Percentiles rank a stretch among this genome's conserved stretches.
Conservation (phyloP, 2,329 filamentous ascomycete genomes). For the Diaporthe sp. region DNA sequence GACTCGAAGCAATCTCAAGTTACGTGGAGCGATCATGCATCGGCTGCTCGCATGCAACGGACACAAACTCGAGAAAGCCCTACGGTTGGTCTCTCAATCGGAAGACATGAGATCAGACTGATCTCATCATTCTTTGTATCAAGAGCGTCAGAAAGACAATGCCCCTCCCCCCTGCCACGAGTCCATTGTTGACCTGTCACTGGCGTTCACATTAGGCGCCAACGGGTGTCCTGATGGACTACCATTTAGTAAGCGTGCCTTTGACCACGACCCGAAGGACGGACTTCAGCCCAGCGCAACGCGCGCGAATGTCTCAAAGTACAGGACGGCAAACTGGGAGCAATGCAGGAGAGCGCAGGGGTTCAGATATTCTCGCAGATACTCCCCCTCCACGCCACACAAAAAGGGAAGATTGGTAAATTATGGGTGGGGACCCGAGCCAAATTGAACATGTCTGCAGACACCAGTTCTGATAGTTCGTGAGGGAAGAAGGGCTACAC, state of each 20-base stretch:
- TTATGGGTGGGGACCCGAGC: not conserved
- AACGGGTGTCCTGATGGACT: not conserved
- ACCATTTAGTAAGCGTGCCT: not conserved
- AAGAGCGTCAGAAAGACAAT: not conserved
- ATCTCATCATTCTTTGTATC: not conserved
- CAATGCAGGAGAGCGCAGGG: conserved; percentile 16
- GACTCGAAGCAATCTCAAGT: not conserved
- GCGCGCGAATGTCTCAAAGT: not conserved
- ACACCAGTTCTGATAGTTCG: not conserved
- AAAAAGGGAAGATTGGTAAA: not conserved
- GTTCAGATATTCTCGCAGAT: conserved; percentile 8
- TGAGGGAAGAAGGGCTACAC: not conserved
- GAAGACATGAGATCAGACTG: not conserved
- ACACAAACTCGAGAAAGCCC: not conserved
- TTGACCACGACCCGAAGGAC: not conserved
- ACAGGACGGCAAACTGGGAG: not conserved
- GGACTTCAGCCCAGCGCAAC: not conserved
- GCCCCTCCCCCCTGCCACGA: not conserved
- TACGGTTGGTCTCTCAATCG: not conserved
- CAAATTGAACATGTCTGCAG: not conserved
- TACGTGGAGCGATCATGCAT: not conserved
- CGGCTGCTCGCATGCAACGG: not conserved
- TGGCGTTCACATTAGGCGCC: not conserved
- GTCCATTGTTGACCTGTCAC: not conserved
- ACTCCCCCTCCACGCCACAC: not conserved